These are phyloP conservation scores for Ophiostoma ips DNA, from an alignment of 2,329 filamentous ascomycete species.

Conservation along the genomic window DNA sequence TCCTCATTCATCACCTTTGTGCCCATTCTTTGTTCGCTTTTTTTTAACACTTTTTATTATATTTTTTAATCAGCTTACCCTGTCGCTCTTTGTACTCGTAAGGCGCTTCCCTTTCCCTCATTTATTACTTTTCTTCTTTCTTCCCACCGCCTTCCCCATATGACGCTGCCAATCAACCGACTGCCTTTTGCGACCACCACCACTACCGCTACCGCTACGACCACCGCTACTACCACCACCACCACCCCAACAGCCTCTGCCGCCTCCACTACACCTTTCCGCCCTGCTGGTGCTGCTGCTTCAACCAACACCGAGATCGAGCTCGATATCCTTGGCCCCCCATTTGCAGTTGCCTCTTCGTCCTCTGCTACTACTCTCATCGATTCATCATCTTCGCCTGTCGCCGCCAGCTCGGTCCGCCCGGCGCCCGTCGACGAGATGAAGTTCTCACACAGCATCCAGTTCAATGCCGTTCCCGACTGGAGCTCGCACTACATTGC, in stretches of 20 bases:
- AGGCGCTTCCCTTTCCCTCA: no score
- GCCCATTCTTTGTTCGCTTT: not conserved
- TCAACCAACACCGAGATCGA: not conserved
- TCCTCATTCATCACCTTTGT: not conserved
- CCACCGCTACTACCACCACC: no score
- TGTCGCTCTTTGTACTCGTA: no score
- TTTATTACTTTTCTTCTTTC: not conserved
- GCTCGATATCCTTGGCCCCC: not conserved
- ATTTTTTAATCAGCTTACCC: not conserved
- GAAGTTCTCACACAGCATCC: slow-evolving; percentile 99
- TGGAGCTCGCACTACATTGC: slow-evolving; percentile 98
- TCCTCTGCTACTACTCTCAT: not conserved
- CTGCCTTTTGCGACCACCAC: not conserved
- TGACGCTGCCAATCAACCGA: not conserved
- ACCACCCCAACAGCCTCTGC: no score
- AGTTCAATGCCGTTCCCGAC: slow-evolving; percentile 99
- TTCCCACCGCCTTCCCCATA: not conserved
- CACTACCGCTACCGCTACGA: not conserved
- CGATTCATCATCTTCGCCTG: not conserved
- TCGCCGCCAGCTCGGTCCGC: not conserved
- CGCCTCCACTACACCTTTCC: not conserved
- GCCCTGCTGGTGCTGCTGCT: not conserved
- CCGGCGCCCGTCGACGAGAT: slow-evolving; percentile 31
- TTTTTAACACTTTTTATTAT: not conserved
- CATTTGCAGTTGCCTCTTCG: not conserved